Percentiles rank a stretch among this genome's conserved stretches.
Conservation (phyloP, 768 basidiomycete genomes). For the Rhizopogon sp. region DNA sequence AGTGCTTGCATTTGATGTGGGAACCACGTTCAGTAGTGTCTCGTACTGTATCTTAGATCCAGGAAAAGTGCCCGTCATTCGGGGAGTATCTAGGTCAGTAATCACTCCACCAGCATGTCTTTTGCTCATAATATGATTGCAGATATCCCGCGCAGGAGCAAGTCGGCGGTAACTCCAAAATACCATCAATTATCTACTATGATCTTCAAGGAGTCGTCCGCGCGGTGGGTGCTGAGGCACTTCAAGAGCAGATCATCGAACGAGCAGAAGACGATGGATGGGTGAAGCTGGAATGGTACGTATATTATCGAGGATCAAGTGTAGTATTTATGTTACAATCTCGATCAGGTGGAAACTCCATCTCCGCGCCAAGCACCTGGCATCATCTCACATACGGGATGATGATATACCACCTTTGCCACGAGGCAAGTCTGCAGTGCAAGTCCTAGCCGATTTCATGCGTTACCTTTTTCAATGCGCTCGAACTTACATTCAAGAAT, state of each 20-base stretch:
- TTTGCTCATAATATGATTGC: neutral
- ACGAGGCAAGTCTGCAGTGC: conserved; percentile 10
- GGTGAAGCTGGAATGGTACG: conserved; percentile 38
- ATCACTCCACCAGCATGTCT: neutral
- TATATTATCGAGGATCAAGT: neutral
- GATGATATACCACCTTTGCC: conserved; percentile 22
- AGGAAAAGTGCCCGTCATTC: conserved; percentile 27
- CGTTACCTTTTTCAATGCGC: conserved; percentile 21
- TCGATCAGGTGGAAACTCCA: conserved; percentile 29
- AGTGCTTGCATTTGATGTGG: conserved; percentile 39
- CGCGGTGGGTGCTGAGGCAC: conserved; percentile 41
- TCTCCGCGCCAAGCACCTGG: conserved; percentile 25
- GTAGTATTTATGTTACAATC: neutral
- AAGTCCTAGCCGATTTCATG: conserved; percentile 23
- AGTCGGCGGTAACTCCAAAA: conserved; percentile 41
- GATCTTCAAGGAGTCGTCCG: conserved; percentile 32
- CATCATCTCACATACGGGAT: conserved; percentile 17
- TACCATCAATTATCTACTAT: conserved; percentile 45
- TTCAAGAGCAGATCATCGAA: conserved; percentile 29
- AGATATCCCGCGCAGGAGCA: conserved; percentile 46
- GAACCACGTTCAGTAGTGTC: conserved; percentile 39
- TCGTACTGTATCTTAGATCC: conserved; percentile 32
- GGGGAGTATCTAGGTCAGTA: conserved; percentile 21
- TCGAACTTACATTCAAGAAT: conserved; percentile 16
- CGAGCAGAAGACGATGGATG: conserved; percentile 31